phyloP scores from a whole-genome alignment of 2,329 filamentous ascomycete genomes.

The Cladosporium sphaerospermum region DNA sequence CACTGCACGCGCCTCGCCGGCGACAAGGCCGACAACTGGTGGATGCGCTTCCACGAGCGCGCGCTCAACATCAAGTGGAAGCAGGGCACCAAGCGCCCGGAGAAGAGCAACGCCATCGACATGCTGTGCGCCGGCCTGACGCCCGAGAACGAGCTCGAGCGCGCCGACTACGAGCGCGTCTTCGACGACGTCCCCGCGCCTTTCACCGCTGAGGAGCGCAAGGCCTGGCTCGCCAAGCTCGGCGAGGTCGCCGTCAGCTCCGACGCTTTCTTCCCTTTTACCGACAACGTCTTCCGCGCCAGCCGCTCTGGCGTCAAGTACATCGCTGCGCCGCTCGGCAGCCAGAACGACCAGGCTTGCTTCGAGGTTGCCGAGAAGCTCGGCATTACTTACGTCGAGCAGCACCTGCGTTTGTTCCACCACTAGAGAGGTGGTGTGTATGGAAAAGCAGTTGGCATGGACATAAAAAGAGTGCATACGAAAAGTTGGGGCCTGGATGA shows the following conservation, averaged over 20 bases:
- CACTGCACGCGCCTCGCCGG: constrained; percentile 97
- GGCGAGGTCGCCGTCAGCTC: constrained; percentile 79
- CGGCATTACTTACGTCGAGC: constrained; percentile 90
- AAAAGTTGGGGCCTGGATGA: not conserved
- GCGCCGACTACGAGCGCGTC: constrained; percentile 75
- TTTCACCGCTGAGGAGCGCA: constrained; percentile 79
- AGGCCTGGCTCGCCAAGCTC: constrained; percentile 78
- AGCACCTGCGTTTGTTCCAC: constrained; percentile 90
- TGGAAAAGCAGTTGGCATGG: not conserved
- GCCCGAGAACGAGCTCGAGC: constrained; percentile 75
- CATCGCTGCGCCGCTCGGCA: constrained; percentile 86
- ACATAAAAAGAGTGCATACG: not conserved
- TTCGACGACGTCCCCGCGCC: constrained; percentile 82
- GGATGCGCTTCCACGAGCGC: constrained; percentile 94
- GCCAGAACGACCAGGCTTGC: constrained; percentile 74
- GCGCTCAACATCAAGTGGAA: constrained; percentile 91
- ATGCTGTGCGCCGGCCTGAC: constrained; percentile 87
- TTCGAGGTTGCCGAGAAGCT: constrained; percentile 88
- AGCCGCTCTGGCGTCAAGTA: constrained; percentile 88
- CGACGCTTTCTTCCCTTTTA: constrained; percentile 98
- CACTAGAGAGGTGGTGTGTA: constrained; percentile 52
- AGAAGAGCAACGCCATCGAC: constrained; percentile 98
- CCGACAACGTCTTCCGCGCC: constrained; percentile 93
- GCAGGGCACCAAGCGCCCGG: constrained; percentile 90
- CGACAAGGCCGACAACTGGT: constrained; percentile 99